These are phyloP conservation scores for Rhododendron simsii DNA, from an alignment of 148 eudicot species.

Conservation along the genomic window DNA sequence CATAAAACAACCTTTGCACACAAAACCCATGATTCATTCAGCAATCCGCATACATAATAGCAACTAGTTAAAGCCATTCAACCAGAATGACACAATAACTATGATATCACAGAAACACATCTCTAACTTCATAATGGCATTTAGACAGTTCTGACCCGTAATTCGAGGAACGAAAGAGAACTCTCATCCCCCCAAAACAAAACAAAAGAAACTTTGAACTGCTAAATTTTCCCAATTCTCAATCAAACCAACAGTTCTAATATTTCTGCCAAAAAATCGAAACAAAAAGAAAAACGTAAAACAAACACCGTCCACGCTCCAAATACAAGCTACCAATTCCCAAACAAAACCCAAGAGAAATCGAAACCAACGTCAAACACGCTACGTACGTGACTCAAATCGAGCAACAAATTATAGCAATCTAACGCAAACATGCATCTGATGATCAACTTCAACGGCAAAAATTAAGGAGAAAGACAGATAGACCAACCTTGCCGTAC, in stretches of 20 bases:
- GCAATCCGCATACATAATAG: slow-evolving; percentile 1
- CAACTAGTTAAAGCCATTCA: not conserved
- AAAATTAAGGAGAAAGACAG: not conserved
- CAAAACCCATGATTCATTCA: not conserved
- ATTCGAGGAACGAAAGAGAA: not conserved
- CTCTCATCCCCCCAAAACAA: not conserved
- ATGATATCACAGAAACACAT: not conserved
- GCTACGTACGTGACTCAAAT: not conserved
- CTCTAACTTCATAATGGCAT: not conserved
- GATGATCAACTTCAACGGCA: not conserved
- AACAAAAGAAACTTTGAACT: not conserved
- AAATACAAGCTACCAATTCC: not conserved
- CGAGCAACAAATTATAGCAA: not conserved
- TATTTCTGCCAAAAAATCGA: not conserved
- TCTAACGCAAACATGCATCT: not conserved
- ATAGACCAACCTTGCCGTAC: slow-evolving; percentile 8
- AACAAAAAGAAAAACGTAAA: not conserved
- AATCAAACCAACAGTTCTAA: not conserved
- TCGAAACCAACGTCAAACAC: not conserved
- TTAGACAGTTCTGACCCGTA: not conserved
- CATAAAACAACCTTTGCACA: not conserved
- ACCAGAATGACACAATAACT: not conserved
- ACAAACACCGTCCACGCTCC: not conserved
- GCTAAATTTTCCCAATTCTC: not conserved
- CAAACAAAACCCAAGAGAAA: not conserved